phyloP scores from a whole-genome alignment of 768 basidiomycete genomes.

The Agaricus blazei region DNA sequence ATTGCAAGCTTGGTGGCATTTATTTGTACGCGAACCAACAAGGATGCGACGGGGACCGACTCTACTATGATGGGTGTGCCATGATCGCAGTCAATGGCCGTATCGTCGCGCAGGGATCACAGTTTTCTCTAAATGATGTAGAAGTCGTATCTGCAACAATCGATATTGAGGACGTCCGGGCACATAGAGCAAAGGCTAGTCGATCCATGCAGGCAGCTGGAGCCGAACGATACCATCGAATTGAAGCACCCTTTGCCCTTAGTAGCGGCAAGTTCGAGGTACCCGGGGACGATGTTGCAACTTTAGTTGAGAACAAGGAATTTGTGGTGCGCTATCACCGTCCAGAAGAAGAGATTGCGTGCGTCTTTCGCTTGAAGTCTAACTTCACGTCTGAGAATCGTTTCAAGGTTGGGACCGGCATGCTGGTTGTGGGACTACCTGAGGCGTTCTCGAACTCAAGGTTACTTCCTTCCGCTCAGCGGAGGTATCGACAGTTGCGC shows the following conservation, averaged over 20 bases:
- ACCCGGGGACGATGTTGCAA: constrained; percentile 43
- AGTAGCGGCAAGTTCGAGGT: constrained; percentile 69
- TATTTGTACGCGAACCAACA: constrained; percentile 99
- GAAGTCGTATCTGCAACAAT: constrained; percentile 95
- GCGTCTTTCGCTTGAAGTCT: constrained; percentile 25
- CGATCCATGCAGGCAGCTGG: constrained; percentile 86
- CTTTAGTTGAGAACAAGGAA: constrained; percentile 30
- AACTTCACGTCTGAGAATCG: background rate
- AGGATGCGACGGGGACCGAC: constrained; percentile 95
- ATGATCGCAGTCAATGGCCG: constrained; percentile 94
- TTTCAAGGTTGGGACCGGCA: constrained; percentile 81
- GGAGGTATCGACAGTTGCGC: constrained; percentile 98
- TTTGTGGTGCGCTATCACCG: constrained; percentile 67
- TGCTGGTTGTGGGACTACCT: constrained; percentile 99
- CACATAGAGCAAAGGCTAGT: constrained; percentile 80
- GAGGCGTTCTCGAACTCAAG: constrained; percentile 86
- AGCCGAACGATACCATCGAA: constrained; percentile 71
- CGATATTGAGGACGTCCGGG: constrained; percentile 94
- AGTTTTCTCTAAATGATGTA: constrained; percentile 93
- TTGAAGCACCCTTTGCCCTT: constrained; percentile 77
- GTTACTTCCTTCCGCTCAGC: constrained; percentile 92
- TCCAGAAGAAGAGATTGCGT: constrained; percentile 99
- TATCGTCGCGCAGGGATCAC: constrained; percentile 91
- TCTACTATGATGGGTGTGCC: constrained; percentile 97
- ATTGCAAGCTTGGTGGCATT: constrained; percentile 80